phyloP scores from a whole-genome alignment of 202 grass and related monocot species.

The Carex sylvatica region DNA sequence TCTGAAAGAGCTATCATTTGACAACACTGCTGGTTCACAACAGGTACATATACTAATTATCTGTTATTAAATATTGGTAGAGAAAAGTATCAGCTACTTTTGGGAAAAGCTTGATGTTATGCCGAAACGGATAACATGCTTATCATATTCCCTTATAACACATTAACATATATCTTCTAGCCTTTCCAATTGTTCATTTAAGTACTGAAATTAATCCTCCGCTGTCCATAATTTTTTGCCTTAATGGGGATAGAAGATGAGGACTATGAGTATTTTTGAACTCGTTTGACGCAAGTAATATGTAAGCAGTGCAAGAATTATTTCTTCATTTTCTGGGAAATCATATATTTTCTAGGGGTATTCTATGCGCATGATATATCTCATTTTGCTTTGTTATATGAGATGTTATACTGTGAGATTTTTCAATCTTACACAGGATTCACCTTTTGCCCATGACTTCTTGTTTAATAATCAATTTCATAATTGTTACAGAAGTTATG shows the following conservation, averaged over 20 bases:
- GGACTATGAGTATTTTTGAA: not conserved
- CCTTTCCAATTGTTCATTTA: not conserved
- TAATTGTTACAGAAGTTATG: not conserved
- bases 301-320: not conserved
- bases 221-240: not conserved
- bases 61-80: not conserved
- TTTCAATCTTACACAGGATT: not conserved
- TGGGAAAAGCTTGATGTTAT: not conserved
- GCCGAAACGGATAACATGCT: not conserved
- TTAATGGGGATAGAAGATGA: not conserved
- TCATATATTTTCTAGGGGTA: not conserved
- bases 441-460: not conserved
- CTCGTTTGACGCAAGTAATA: not conserved
- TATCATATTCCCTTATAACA: not conserved
- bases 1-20: constrained; percentile 36
- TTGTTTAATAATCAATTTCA: not conserved
- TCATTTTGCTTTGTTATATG: not conserved
- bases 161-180: not conserved
- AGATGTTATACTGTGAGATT: not conserved
- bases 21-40: constrained; percentile 32
- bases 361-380: not conserved
- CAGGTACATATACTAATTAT: constrained; percentile 15
- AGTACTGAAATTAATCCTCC: not conserved
- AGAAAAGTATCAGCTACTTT: not conserved
- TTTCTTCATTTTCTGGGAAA: not conserved